Evolutionary conservation across 2,329 filamentous ascomycete genomes (phyloP).

Genomic region (Fusarium robinianum): DNA sequence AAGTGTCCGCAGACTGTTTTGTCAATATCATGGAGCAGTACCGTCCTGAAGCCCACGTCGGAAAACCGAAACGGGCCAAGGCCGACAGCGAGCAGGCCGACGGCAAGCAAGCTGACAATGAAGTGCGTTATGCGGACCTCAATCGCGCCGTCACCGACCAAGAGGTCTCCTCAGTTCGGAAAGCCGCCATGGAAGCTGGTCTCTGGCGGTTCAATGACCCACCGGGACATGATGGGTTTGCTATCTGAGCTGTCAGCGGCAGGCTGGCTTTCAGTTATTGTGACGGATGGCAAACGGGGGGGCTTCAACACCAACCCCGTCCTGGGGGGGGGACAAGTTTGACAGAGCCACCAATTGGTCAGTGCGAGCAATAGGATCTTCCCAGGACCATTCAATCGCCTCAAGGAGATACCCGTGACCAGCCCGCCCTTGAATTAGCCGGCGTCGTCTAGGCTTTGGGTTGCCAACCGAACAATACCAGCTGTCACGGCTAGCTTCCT

Average conservation of each 20-base stretch:
- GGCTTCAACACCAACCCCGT: constrained; percentile 22
- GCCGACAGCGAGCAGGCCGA: constrained; percentile 24
- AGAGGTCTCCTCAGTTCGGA: constrained; percentile 68
- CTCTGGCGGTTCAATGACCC: constrained; percentile 79
- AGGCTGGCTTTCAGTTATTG: constrained; percentile 15
- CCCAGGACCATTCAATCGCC: constrained; percentile 11
- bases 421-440: constrained; percentile 14
- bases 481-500: constrained; percentile 5
- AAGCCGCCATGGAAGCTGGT: constrained; percentile 71
- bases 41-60: constrained; percentile 78
- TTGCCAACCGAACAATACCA: constrained; percentile 21
- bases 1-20: constrained; percentile 76
- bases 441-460: constrained; percentile 13
- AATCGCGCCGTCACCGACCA: constrained; percentile 64
- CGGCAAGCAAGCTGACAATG: constrained; percentile 51
- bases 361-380: constrained; percentile 15
- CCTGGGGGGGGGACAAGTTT: constrained; percentile 7
- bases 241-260: constrained; percentile 50
- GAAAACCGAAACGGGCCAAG: constrained; percentile 59
- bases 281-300: no score
- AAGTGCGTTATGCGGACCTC: constrained; percentile 74
- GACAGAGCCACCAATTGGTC: constrained; percentile 22
- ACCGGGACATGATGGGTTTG: constrained; percentile 56
- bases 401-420: constrained; percentile 7
- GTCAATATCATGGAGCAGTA: constrained; percentile 92